phyloP scores from a whole-genome alignment of 495 filamentous ascomycete genomes.

The Achaetomiella virescens region DNA sequence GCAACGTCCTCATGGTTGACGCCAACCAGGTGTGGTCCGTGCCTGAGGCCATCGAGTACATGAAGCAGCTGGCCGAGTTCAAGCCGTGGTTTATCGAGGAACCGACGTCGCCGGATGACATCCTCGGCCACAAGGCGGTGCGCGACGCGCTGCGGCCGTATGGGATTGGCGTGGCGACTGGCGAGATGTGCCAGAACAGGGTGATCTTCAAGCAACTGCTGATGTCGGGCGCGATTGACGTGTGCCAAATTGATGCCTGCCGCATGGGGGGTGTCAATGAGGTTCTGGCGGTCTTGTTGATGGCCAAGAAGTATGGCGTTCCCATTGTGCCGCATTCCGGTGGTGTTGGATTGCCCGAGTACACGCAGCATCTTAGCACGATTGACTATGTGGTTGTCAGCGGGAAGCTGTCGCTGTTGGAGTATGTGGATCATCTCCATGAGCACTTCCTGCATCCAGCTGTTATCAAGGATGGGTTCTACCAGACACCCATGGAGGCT shows the following conservation, averaged over 20 bases:
- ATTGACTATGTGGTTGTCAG: slow-evolving; percentile 90
- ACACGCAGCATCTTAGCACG: slow-evolving; percentile 88
- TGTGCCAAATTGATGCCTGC: slow-evolving; percentile 90
- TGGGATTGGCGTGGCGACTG: slow-evolving; percentile 82
- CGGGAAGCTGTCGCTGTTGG: slow-evolving; percentile 73
- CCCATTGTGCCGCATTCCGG: slow-evolving; percentile 87
- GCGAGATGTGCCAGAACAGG: slow-evolving; percentile 95
- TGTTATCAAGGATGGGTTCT: slow-evolving; percentile 77
- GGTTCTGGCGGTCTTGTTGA: slow-evolving; percentile 80
- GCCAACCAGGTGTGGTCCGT: slow-evolving; percentile 95
- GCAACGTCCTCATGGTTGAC: slow-evolving; percentile 90
- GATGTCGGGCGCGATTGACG: slow-evolving; percentile 69
- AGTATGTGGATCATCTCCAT: slow-evolving; percentile 91
- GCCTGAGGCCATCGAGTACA: slow-evolving; percentile 83
- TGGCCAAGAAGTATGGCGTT: slow-evolving; percentile 79
- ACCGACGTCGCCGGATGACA: slow-evolving; percentile 90
- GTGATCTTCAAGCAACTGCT: slow-evolving; percentile 93
- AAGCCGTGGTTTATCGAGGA: slow-evolving; percentile 97
- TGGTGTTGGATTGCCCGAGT: slow-evolving; percentile 87
- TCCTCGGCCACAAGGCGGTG: slow-evolving; percentile 81
- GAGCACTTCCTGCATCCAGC: slow-evolving; percentile 85
- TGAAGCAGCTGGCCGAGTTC: slow-evolving; percentile 75
- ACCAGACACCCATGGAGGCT: slow-evolving; percentile 73
- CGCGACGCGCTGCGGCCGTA: slow-evolving; percentile 67
- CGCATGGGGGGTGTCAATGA: slow-evolving; percentile 89